Evolutionary conservation across 495 filamentous ascomycete species (phyloP).

Genomic region (Usnea hakonensis): DNA sequence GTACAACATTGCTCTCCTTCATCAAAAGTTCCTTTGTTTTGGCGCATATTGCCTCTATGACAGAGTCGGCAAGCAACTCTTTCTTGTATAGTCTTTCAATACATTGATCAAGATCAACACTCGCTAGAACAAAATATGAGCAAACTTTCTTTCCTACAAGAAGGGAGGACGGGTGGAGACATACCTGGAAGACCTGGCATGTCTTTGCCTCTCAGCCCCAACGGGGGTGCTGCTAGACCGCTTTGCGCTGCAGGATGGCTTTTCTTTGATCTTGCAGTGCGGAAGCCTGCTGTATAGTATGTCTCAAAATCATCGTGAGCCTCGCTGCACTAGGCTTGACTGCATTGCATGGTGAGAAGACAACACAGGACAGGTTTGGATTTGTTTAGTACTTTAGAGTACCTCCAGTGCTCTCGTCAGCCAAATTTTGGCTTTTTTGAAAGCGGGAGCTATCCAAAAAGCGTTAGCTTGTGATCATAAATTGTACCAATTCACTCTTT

Average conservation of each 20-base stretch:
- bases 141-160: background rate
- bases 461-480: background rate
- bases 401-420: background rate
- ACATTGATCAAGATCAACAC: constrained; percentile 96
- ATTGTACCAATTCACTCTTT: background rate
- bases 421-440: background rate
- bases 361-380: background rate
- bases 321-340: constrained; percentile 5
- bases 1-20: constrained; percentile 99
- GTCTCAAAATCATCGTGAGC: constrained; percentile 18
- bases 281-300: constrained; percentile 10
- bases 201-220: constrained; percentile 28
- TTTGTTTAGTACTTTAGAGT: background rate
- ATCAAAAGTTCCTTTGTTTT: constrained; percentile 98
- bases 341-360: constrained; percentile 20
- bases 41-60: constrained; percentile 97
- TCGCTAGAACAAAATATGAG: constrained; percentile 48
- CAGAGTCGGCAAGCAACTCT: constrained; percentile 91
- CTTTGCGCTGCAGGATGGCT: background rate
- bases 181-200: constrained; percentile 89
- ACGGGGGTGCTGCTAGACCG: constrained; percentile 1
- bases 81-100: constrained; percentile 93
- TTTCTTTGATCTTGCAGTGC: constrained; percentile 11
- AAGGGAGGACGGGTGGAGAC: constrained; percentile 23
- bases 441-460: constrained; percentile 1